Evolutionary conservation across 106 monocot species (phyloP).

Genomic region (Dioscorea dumetorum): DNA sequence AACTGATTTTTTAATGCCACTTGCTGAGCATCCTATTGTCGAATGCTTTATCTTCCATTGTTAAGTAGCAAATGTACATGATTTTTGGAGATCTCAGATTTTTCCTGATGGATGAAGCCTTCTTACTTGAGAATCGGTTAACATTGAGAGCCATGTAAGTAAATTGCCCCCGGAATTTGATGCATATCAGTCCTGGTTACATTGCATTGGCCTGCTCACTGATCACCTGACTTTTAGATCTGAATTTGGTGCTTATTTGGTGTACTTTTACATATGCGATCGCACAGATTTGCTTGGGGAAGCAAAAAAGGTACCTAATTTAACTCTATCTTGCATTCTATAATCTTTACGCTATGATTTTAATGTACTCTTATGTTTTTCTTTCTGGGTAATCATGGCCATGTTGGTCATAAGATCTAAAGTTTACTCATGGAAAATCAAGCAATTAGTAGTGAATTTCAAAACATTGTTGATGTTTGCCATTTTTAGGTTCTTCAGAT

Average conservation of each 20-base stretch:
- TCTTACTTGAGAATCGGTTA: conserved; percentile 68
- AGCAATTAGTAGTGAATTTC: too few species aligned
- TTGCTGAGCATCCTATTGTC: too few species aligned
- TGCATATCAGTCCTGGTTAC: too few species aligned
- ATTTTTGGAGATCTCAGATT: conserved; percentile 40
- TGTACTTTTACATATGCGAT: conserved; percentile 87
- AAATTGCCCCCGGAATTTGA: neutral
- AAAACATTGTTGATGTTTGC: too few species aligned
- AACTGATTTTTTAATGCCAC: too few species aligned
- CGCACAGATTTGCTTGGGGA: conserved; percentile 75
- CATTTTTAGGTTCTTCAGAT: too few species aligned
- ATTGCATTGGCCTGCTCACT: neutral
- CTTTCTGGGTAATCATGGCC: too few species aligned
- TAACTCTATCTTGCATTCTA: too few species aligned
- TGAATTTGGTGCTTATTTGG: conserved; percentile 74
- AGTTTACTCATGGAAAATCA: too few species aligned
- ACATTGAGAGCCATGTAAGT: conserved; percentile 86
- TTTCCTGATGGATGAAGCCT: conserved; percentile 62
- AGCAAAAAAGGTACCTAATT: conserved; percentile 56
- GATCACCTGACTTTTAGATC: conserved; percentile 47
- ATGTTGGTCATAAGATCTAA: too few species aligned
- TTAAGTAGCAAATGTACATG: neutral
- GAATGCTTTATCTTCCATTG: neutral
- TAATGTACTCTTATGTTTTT: too few species aligned
- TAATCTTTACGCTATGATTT: too few species aligned